Evolutionary conservation across 352 stramenopile genomes (phyloP).

Genomic region (Globisporangium abappressorium): DNA sequence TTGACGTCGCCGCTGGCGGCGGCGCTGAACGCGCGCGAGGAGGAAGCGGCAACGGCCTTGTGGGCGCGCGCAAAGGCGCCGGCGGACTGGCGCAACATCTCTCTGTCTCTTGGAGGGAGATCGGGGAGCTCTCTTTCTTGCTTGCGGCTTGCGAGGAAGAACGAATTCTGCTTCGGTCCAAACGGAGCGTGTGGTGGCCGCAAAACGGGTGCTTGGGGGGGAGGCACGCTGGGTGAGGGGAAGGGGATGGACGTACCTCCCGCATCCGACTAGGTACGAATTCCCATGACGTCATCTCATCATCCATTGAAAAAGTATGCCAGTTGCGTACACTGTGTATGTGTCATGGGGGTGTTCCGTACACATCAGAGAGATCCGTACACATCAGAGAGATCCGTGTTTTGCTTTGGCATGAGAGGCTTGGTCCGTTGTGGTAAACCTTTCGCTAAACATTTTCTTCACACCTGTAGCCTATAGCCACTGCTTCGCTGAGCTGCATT

Average conservation of each 20-base stretch:
- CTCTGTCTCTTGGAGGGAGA: not conserved
- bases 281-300: slow-evolving; percentile 13
- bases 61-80: slow-evolving; percentile 35
- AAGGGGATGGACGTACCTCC: not conserved
- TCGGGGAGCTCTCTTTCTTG: slow-evolving; percentile 4
- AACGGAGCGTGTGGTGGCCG: slow-evolving; percentile 5
- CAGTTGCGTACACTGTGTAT: not conserved
- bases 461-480: not conserved
- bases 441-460: not conserved
- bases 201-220: slow-evolving; percentile 12
- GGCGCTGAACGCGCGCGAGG: slow-evolving; percentile 59
- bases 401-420: not conserved
- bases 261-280: slow-evolving; percentile 1
- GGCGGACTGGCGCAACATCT: slow-evolving; percentile 64
- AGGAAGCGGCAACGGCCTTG: slow-evolving; percentile 20
- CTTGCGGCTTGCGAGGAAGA: slow-evolving; percentile 11
- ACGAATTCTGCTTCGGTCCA: slow-evolving; percentile 17
- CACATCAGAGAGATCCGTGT: not conserved
- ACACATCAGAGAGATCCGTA: not conserved
- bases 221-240: not conserved
- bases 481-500: not conserved
- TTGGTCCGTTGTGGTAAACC: not conserved
- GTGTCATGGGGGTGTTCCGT: not conserved
- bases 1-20: slow-evolving; percentile 46
- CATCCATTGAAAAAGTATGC: not conserved